Conservation (phyloP, 768 basidiomycete species). For the Crepidotus variabilis region DNA sequence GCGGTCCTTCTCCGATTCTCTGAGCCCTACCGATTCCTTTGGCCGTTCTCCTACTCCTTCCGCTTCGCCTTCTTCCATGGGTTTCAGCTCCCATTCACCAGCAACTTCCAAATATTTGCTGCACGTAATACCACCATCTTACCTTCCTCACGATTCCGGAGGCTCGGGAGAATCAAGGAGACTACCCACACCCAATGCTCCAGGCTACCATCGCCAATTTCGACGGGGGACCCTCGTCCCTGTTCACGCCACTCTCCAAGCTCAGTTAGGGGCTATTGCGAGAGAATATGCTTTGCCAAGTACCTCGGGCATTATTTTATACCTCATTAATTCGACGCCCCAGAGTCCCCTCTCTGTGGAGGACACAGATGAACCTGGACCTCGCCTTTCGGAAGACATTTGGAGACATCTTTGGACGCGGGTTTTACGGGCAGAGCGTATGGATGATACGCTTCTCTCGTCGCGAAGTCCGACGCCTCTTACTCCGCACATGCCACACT, state of each 20-base stretch:
- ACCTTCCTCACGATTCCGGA: conserved; percentile 64
- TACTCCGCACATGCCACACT: conserved; percentile 28
- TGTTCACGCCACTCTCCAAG: conserved; percentile 76
- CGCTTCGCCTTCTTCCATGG: conserved; percentile 35
- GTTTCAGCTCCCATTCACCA: conserved; percentile 31
- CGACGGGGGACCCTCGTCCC: conserved; percentile 85
- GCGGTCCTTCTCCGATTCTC: conserved; percentile 31
- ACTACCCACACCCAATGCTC: conserved; percentile 53
- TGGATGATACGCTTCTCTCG: conserved; percentile 34
- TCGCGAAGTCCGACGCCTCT: conserved; percentile 33
- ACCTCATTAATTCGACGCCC: conserved; percentile 50
- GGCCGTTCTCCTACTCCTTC: conserved; percentile 53
- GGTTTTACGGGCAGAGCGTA: conserved; percentile 58
- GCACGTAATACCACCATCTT: conserved; percentile 77
- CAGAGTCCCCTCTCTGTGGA: conserved; percentile 17
- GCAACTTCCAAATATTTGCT: conserved; percentile 68
- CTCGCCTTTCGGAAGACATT: conserved; percentile 80
- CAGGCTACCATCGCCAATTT: conserved; percentile 78
- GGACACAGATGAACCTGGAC: conserved; percentile 59
- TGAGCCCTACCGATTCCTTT: conserved; percentile 29
- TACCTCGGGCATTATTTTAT: conserved; percentile 77
- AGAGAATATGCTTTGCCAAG: conserved; percentile 92
- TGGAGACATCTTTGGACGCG: conserved; percentile 87
- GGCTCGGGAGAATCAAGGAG: conserved; percentile 38
- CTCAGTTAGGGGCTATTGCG: conserved; percentile 84